Percentiles rank a stretch among this genome's conserved stretches.
Conservation (phyloP, 2,329 filamentous ascomycete species). For the Scedosporium minutisporum region DNA sequence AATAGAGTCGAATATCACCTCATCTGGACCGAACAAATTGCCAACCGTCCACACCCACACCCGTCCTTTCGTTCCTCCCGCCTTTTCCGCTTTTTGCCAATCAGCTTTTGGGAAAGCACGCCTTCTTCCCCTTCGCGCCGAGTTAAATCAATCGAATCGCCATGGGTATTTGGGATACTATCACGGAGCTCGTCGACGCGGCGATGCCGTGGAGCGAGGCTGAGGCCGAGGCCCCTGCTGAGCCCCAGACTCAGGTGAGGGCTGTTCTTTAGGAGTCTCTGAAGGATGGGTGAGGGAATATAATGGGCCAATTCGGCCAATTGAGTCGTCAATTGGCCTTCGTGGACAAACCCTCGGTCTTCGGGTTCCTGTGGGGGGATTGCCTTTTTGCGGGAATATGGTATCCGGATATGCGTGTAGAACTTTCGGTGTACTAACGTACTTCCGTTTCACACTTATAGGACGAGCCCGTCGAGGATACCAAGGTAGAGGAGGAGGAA, state of each 20-base stretch:
- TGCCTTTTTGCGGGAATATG: not conserved
- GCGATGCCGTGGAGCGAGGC: constrained; percentile 55
- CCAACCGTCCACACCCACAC: not conserved
- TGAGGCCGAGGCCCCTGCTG: constrained; percentile 58
- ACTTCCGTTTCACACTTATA: not conserved
- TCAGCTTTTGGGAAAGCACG: not conserved
- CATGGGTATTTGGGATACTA: constrained; percentile 60
- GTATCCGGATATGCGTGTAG: not conserved
- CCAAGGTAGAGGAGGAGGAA: constrained; percentile 30
- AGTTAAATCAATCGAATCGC: constrained; percentile 19
- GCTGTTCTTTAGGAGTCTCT: not conserved
- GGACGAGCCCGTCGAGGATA: constrained; percentile 16
- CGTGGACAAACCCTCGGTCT: not conserved
- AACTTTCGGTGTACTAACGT: not conserved
- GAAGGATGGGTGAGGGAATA: not conserved
- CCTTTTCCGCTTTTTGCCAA: constrained; percentile 1
- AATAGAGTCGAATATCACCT: constrained; percentile 5
- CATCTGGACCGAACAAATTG: not conserved
- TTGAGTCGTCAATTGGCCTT: not conserved
- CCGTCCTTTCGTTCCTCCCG: not conserved
- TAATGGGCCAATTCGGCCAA: not conserved
- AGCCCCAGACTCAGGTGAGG: constrained; percentile 32
- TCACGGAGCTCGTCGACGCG: constrained; percentile 55
- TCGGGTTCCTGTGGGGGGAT: no score
- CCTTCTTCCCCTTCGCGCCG: not conserved